Base-by-base conservation (phyloP, 2,329 filamentous ascomycete species). In the Colletotrichum cordylinicola region DNA sequence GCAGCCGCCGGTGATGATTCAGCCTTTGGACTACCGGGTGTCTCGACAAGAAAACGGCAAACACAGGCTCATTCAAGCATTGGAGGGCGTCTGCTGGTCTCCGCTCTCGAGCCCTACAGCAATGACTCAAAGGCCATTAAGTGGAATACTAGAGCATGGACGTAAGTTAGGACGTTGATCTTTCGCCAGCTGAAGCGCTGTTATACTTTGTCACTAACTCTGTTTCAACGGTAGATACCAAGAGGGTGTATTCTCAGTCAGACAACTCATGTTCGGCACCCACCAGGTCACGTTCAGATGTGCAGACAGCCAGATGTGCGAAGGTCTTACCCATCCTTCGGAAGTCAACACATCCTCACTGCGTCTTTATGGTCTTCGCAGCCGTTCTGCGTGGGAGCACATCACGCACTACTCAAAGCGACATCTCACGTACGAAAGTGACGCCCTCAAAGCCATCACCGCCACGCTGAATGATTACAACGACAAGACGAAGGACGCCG, bases 131-230 rank as follows among this genome's bases (percentile, higher is more conserved):
- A 12, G 4, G 13, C 10, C 8, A 52, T 21, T 10, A 21, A 52
- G n/a, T 21, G 43, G n/a, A 21, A 52, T 6, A 21, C 43, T 52
- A 52, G 43, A 52, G n/a, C 43, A 12, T 52, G n/a, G 43, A 52
- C 43, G 43, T 52, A 2, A 52, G 43, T 52, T 0, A 2, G 12
- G 43, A n/a, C n/a, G n/a, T 27, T 27, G 24, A 27, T 1, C 24
- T 27, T 27, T 27, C 6, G 4, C 24, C 24, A 9, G 43, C 43
- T 8, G 6, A 21, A 52, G 21, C 2, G 6, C 10, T 13, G 10
- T 6, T 2, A 0, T 13, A 8, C 0, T 7, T 7, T 0, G 6
- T 21, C 2, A 8, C 10, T 52, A 8, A 48, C 43, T 8, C 6
- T 13, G 7, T 7, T 2, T 2, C 8, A n/a, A 43, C 8, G 2